Conservation (phyloP, 2,329 filamentous ascomycete genomes). For the Trichophyton rubrum region DNA sequence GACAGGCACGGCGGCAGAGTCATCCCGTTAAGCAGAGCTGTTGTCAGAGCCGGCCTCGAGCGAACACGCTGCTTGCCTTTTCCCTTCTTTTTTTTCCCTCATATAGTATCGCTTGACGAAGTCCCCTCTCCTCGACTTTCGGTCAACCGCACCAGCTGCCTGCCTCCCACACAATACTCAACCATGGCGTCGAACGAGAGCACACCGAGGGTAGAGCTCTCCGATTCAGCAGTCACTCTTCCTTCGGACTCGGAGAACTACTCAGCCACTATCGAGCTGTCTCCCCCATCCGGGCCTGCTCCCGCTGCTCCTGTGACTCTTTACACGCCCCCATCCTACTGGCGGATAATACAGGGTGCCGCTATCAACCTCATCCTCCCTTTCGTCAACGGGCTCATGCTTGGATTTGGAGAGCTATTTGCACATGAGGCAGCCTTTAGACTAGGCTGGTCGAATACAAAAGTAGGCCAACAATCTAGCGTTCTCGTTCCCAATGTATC, state of each 20-base stretch:
- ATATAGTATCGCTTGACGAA: not conserved
- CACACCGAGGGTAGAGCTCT: conserved; percentile 26
- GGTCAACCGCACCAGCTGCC: not conserved
- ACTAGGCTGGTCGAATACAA: conserved; percentile 85
- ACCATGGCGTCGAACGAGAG: conserved; percentile 24
- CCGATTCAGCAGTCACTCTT: conserved; percentile 33
- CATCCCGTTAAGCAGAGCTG: not conserved
- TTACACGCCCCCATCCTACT: conserved; percentile 78
- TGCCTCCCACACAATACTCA: conserved; percentile 37
- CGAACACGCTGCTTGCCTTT: not conserved
- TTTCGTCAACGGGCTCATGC: conserved; percentile 95
- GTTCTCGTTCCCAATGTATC: not conserved
- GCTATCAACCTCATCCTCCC: conserved; percentile 93
- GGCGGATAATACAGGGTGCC: conserved; percentile 72
- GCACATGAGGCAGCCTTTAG: conserved; percentile 91
- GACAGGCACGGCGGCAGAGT: not conserved
- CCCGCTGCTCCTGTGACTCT: conserved; percentile 50
- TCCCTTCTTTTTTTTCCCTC: too few relatives aligned
- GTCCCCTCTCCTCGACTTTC: not conserved
- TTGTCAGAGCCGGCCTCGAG: not conserved
- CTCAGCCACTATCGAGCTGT: conserved; percentile 29
- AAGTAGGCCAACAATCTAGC: conserved; percentile 46
- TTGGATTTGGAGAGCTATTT: conserved; percentile 93
- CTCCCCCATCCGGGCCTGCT: conserved; percentile 22
- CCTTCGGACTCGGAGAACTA: conserved; percentile 39